phyloP scores from a whole-genome alignment of 192 early-diverging fungal species.

The Coemansia sp. region DNA sequence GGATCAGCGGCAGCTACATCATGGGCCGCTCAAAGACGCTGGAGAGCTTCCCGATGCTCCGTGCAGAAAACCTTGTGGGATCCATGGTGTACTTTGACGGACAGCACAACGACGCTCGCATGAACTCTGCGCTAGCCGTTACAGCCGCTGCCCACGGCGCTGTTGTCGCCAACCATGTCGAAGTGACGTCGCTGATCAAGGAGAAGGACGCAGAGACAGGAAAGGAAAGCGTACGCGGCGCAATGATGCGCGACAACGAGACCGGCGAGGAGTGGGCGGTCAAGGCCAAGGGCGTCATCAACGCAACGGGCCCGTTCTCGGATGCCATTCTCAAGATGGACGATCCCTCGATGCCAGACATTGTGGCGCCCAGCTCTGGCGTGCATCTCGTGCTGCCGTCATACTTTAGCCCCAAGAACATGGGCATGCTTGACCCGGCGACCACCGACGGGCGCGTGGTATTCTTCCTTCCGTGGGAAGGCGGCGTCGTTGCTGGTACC shows the following conservation, averaged over 20 bases:
- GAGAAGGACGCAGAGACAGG: slow-evolving; percentile 45
- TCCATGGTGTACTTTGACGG: slow-evolving; percentile 97
- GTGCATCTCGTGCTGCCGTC: slow-evolving; percentile 93
- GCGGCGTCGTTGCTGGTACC: slow-evolving; percentile 92
- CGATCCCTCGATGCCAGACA: slow-evolving; percentile 67
- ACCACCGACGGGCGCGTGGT: slow-evolving; percentile 96
- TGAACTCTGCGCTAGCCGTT: slow-evolving; percentile 92
- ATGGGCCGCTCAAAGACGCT: slow-evolving; percentile 81
- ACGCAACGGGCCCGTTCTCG: slow-evolving; percentile 75
- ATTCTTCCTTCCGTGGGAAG: slow-evolving; percentile 98
- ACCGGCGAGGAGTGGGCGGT: slow-evolving; percentile 87
- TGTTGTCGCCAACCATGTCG: slow-evolving; percentile 88
- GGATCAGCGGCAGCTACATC: slow-evolving; percentile 79
- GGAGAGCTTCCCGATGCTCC: slow-evolving; percentile 96
- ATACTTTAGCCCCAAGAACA: slow-evolving; percentile 91
- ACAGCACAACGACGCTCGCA: slow-evolving; percentile 95
- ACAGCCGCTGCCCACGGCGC: slow-evolving; percentile 91
- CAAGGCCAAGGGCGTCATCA: slow-evolving; percentile 90
- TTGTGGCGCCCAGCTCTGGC: slow-evolving; percentile 91
- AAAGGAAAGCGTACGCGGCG: slow-evolving; percentile 69
- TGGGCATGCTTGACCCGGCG: slow-evolving; percentile 92
- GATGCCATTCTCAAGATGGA: slow-evolving; percentile 93
- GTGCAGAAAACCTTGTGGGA: slow-evolving; percentile 82
- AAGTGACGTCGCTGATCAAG: slow-evolving; percentile 82
- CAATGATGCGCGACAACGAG: slow-evolving; percentile 75